Evolutionary conservation across 352 stramenopile species (phyloP).

Genomic region (Globisporangium spiculum): DNA sequence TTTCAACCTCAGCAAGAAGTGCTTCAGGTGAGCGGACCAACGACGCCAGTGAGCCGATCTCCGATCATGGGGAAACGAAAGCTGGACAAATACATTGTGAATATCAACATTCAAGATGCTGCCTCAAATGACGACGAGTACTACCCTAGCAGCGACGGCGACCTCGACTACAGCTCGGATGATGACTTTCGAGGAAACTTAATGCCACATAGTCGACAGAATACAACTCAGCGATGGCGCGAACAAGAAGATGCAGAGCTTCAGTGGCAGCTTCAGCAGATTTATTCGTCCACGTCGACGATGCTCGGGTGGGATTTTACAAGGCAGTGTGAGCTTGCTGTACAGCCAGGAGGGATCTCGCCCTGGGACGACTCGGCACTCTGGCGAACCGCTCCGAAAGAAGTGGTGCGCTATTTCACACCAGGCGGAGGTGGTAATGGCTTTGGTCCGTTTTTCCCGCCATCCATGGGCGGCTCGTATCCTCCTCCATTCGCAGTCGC

Average conservation of each 20-base stretch:
- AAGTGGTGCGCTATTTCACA: conserved; percentile 76
- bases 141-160: conserved; percentile 5
- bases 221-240: conserved; percentile 21
- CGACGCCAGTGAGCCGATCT: not conserved
- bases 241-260: conserved; percentile 54
- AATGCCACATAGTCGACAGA: conserved; percentile 7
- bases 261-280: conserved; percentile 65
- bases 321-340: conserved; percentile 44
- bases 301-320: conserved; percentile 80
- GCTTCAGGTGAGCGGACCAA: not conserved
- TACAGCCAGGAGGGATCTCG: conserved; percentile 14
- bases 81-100: conserved; percentile 68
- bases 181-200: conserved; percentile 2
- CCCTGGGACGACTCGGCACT: conserved; percentile 50
- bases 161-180: conserved; percentile 10
- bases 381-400: conserved; percentile 62
- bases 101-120: conserved; percentile 33
- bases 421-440: conserved; percentile 24
- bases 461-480: conserved; percentile 12
- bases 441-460: conserved; percentile 24
- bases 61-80: conserved; percentile 53
- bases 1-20: conserved; percentile 44
- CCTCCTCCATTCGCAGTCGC: conserved; percentile 7
- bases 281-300: conserved; percentile 67
- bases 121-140: conserved; percentile 31